A percentile compares a stretch with the other conserved stretches of the same genome.
Evolutionary conservation across 768 basidiomycete species (phyloP).

Genomic region (Ephemerocybe angulata): DNA sequence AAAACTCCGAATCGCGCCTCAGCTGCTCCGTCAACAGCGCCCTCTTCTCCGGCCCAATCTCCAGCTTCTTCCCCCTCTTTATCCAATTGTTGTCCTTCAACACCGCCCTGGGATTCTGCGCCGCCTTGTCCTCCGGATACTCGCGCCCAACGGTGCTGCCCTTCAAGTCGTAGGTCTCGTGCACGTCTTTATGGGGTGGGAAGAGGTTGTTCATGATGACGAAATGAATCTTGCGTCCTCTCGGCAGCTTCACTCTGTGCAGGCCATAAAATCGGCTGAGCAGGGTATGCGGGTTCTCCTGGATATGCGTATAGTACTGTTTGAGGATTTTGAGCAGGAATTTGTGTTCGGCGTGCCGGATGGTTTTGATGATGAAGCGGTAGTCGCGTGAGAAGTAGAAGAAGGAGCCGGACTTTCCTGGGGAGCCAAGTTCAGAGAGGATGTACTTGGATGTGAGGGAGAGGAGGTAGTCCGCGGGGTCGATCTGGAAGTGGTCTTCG

Average conservation of each 20-base stretch:
- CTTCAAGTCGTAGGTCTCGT: conserved; percentile 97
- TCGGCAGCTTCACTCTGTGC: conserved; percentile 94
- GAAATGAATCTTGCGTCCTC: conserved; percentile 94
- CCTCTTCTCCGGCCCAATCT: conserved; percentile 94
- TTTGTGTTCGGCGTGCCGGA: conserved; percentile 90
- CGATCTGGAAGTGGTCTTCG: conserved; percentile 91
- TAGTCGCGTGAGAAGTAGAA: conserved; percentile 99
- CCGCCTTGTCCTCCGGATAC: conserved; percentile 81
- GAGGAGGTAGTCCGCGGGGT: conserved; percentile 95
- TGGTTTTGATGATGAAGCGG: conserved; percentile 99
- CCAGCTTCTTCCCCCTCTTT: conserved; percentile 66
- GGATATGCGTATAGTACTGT: conserved; percentile 81
- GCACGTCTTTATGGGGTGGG: conserved; percentile 94
- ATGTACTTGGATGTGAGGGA: conserved; percentile 98
- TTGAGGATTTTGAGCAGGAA: conserved; percentile 84
- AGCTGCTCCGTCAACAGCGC: conserved; percentile 90
- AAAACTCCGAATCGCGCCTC: conserved; percentile 78
- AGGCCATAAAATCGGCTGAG: conserved; percentile 94
- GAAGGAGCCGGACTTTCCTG: conserved; percentile 97
- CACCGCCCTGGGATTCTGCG: conserved; percentile 79
- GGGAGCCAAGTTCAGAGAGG: conserved; percentile 94
- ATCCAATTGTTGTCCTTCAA: conserved; percentile 99
- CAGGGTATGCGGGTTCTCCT: conserved; percentile 88
- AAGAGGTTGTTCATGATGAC: conserved; percentile 99
- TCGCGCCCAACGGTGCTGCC: conserved; percentile 87